Evolutionary conservation across 1,139 yeast species (phyloP).

Genomic region (Pichia sp.): DNA sequence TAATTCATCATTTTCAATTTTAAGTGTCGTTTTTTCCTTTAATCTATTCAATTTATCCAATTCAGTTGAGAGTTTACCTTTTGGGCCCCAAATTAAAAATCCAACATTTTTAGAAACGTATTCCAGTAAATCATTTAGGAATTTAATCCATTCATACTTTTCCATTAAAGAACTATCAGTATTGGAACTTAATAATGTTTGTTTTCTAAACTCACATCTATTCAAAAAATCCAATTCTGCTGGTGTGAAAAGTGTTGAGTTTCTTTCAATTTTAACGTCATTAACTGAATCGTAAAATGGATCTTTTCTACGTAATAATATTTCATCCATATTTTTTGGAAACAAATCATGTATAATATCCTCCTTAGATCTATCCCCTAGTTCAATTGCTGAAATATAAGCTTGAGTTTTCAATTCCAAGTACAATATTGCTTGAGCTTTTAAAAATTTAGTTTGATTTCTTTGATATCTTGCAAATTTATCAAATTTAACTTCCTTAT

Average conservation of each 20-base stretch:
- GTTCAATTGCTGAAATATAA: conserved; percentile 78
- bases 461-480: conserved; percentile 7
- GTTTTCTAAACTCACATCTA: conserved; percentile 64
- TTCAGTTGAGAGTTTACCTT: conserved; percentile 34
- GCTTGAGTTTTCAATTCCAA: conserved; percentile 93
- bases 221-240: conserved; percentile 66
- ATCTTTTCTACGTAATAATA: conserved; percentile 43
- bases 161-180: conserved; percentile 46
- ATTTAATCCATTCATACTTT: conserved; percentile 69
- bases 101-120: conserved; percentile 74
- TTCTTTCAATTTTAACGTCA: conserved; percentile 20
- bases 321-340: conserved; percentile 56
- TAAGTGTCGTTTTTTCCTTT: background rate
- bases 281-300: conserved; percentile 8
- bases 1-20: background rate
- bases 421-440: conserved; percentile 72
- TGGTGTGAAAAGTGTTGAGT: conserved; percentile 44
- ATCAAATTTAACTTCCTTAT: conserved; percentile 4
- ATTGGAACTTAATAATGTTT: conserved; percentile 46
- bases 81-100: conserved; percentile 63
- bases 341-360: conserved; percentile 74
- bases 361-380: conserved; percentile 58
- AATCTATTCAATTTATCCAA: conserved; percentile 16
- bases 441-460: conserved; percentile 47
- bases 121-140: conserved; percentile 67